Base-by-base conservation (phyloP, 1,284 basidiomycete species). In the Tilletia setariae region DNA sequence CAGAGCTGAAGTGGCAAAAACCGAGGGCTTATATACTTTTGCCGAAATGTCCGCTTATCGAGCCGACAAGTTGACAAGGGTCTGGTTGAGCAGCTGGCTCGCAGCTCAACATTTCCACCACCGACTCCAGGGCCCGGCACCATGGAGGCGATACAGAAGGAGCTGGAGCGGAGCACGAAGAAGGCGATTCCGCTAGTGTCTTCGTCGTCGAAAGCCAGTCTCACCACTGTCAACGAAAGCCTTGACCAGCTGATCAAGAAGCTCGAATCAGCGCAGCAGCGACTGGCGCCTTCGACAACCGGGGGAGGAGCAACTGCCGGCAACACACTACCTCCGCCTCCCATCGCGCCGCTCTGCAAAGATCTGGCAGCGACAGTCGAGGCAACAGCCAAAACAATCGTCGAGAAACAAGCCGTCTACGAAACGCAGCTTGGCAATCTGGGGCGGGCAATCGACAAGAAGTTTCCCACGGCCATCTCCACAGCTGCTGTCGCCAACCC, bases 121-220 rank as follows among this genome's bases (percentile, higher is more conserved):
- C 35, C 11, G 35, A 40, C 35, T 40, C 35, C 35, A 40, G 6
- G 35, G 35, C 35, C 11, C 4, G 11, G 35, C 35, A 40, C 7
- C 7, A 80, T 80, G 79, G 79, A 80, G n/a, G 72, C 70, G n/a
- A 66, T 80, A 15, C 76, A 77, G 62, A 77, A 77, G 67, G 71
- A 74, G 51, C 71, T 80, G 56, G 76, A 76, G 30, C 71, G 71
- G 44, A 64, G 78, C 32, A 65, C 65, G 9, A 73, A 75, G 61
- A 72, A 71, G 0, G 72, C 74, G 19, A 76, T 76, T 8, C 69
- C 71, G 1, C 67, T 76, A 23, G 70, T 73, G 43, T 65, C 69
- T 44, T 67, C 63, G 23, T 77, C 75, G 23, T 59, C 70, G 6
- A 63, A 49, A 19, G 51, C 25, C 4, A 64, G 65, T 40, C 68